Conservation (phyloP, 495 filamentous ascomycete species). For the Cercophora sp. region DNA sequence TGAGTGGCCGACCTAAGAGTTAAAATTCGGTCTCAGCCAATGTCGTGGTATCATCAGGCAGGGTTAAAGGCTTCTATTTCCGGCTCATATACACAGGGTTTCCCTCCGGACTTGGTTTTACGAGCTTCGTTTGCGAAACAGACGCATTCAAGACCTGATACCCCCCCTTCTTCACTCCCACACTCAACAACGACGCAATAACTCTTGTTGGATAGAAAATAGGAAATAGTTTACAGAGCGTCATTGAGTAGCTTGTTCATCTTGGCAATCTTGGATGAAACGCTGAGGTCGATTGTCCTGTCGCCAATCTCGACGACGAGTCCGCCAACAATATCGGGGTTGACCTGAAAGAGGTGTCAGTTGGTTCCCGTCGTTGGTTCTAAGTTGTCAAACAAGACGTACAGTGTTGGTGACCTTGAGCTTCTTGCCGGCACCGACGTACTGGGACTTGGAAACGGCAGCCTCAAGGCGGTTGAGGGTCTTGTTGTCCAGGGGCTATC, state of each 20-base stretch:
- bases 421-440: conserved; percentile 90
- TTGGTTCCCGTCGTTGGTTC: too few relatives aligned
- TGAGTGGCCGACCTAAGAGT: too few relatives aligned
- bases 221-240: conserved; percentile 70
- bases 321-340: conserved; percentile 90
- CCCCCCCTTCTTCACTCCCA: background rate
- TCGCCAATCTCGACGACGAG: conserved; percentile 96
- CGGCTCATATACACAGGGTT: conserved; percentile 17
- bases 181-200: conserved; percentile 6
- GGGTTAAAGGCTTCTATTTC: conserved; percentile 15
- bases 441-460: conserved; percentile 83
- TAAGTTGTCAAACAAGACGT: too few relatives aligned
- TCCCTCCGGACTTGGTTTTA: background rate
- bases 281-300: conserved; percentile 95
- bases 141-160: background rate
- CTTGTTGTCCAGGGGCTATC: conserved; percentile 80
- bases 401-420: conserved; percentile 93
- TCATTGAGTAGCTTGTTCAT: conserved; percentile 99
- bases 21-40: too few relatives aligned
- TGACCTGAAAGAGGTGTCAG: conserved; percentile 53
- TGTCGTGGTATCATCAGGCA: too few relatives aligned
- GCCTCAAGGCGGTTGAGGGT: conserved; percentile 77
- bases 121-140: background rate
- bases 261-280: conserved; percentile 90
- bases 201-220: conserved; percentile 11